Base-by-base conservation (phyloP, 768 basidiomycete genomes). In the Saitozyma sp. region DNA sequence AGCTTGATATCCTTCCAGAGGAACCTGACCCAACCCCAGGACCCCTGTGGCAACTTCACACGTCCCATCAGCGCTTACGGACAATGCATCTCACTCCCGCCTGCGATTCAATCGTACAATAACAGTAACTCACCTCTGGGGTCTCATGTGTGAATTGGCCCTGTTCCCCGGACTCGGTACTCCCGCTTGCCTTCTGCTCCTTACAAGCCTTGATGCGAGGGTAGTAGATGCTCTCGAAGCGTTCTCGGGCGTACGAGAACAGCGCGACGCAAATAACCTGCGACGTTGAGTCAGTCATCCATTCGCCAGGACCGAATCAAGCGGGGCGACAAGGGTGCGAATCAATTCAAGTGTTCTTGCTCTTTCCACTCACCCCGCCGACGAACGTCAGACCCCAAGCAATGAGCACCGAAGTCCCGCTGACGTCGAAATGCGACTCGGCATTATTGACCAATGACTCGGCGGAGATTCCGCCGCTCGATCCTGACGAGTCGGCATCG, bases 351-450 rank as follows among this genome's bases (percentile, higher is more conserved):
- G n/a, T 29, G 29, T 2, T 29, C 29, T 29, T 5, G 2, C 29
- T 29, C 29, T 29, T 29, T 2, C 10, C 19, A 69, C 73, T 62
- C 51, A 75, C 74, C n/a, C 62, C 56, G n/a, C 62, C 74, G 9
- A 66, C 38, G 13, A 59, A 48, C 4, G 67, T 67, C 17, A 68
- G 29, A 43, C 40, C 62, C 74, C 74, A 75, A 6, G 74, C 70
- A 14, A 62, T 61, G 13, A 75, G 56, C 10, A 75, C 61, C 8
- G 69, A 73, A 3, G 62, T 59, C 6, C 66, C 68, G 8, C 59
- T 63, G 48, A 70, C 69, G 45, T 70, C 68, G 65, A 65, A 75
- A 48, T 70, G 71, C 46, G 62, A 53, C 50, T 75, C 66, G 5
- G 74, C 69, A 49, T 69, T 48, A 38, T 65, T 50, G 48, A 73